These are phyloP conservation scores for Fusarium sp. DNA, from an alignment of 2,329 filamentous ascomycete genomes.

Conservation along the genomic window DNA sequence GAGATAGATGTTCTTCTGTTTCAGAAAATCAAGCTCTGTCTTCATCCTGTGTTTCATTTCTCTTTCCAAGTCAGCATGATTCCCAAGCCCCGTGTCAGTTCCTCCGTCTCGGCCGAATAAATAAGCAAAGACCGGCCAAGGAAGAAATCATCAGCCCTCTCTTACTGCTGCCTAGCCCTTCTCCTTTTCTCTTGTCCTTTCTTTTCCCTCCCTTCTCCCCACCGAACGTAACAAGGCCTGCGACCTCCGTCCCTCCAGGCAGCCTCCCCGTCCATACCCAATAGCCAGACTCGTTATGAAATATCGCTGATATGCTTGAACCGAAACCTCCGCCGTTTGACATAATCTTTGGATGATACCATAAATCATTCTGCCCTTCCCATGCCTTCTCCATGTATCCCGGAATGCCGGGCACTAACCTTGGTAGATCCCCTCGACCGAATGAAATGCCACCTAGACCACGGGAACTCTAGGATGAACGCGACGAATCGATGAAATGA, in stretches of 20 bases:
- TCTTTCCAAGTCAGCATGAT: not conserved
- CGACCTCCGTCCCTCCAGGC: not conserved
- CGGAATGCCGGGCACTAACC: not conserved
- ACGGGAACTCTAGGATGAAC: not conserved
- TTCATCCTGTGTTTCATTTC: not conserved
- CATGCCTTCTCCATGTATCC: not conserved
- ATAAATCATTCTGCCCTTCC: not conserved
- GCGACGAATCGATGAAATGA: not conserved
- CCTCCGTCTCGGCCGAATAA: slow-evolving; percentile 2
- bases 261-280: not conserved
- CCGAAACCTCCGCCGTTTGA: not conserved
- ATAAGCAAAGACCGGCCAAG: not conserved
- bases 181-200: not conserved
- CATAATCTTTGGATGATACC: not conserved
- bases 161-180: not conserved
- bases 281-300: not conserved
- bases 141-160: not conserved
- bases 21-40: not conserved
- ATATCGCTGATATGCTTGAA: not conserved
- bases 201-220: not conserved
- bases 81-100: not conserved
- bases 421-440: not conserved
- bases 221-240: not conserved
- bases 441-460: not conserved
- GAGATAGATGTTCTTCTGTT: not conserved